Evolutionary conservation across 768 basidiomycete species (phyloP), one percentile per base, ranked within the genome.

Genomic region (Epithele typhae): DNA sequence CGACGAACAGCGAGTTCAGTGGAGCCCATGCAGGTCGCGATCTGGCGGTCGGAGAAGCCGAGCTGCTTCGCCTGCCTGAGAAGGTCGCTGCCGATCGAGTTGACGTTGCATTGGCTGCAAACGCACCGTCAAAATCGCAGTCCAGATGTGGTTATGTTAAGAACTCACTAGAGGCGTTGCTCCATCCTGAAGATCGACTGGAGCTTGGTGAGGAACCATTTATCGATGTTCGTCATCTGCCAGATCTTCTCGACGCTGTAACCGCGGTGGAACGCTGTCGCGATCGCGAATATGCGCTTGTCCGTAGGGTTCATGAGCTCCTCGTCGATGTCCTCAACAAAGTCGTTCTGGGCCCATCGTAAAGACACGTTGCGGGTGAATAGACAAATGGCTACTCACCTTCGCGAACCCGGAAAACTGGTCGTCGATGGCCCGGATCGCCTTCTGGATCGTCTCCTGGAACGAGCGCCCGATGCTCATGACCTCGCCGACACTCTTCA

Each of bases 401-500:
- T 89, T 84, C 2, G 88, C 82, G 67, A 99, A 99, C 1, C 96
- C 96, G 59, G 79, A 66, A 66, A 97, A 99, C 53, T 84, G 86
- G 59, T 96, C 95, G 62, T 98, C 96, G 57, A 99, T 96, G 3
- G 92, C 87, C 25, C 95, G 76, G 52, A 98, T 95, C 3, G 95
- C 96, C 71, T 99, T 98, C 67, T 98, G 95, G 46, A 98, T 86
- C 1, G 94, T 97, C 74, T 99, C 95, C 65, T 98, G 95, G 60
- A 99, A 99, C 4, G 93, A 96, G 57, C 95, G 75, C 12, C 95
- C 95, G 55, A 99, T 98, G 56, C 90, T 92, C 96, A 99, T 99
- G 47, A 99, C 95, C 68, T 99, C 95, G 22, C 95, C 95, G 7
- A 99, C 95, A 58, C 89, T 92, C 78, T 98, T 98, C 95, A 99